Evolutionary conservation across 1,139 yeast species (phyloP).

Genomic region (Saccharomyces pastorianus): DNA sequence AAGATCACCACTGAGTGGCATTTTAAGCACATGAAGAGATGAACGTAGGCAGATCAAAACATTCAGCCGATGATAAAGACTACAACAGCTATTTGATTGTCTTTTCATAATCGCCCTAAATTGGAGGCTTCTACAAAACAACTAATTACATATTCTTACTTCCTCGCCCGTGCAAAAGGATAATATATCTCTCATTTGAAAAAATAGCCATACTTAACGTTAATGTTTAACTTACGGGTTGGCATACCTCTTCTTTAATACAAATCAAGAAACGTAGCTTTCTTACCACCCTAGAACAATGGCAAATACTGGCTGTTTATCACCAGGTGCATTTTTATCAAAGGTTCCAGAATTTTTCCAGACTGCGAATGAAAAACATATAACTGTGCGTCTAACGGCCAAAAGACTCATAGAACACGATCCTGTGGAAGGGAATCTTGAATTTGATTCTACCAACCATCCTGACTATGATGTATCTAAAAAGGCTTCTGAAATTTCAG

Average conservation of each 20-base stretch:
- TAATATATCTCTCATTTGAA: not conserved
- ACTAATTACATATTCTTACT: not conserved
- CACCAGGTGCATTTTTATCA: constrained; percentile 19
- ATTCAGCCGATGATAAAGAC: not conserved
- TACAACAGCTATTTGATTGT: not conserved
- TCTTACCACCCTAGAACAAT: not conserved
- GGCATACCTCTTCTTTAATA: not conserved
- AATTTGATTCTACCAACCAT: constrained; percentile 18
- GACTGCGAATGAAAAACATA: constrained; percentile 23
- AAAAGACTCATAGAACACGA: constrained; percentile 25
- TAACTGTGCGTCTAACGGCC: constrained; percentile 22
- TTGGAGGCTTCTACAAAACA: not conserved
- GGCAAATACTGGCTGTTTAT: constrained; percentile 3
- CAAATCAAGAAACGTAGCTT: not conserved
- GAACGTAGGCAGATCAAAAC: not conserved
- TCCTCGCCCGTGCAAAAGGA: not conserved
- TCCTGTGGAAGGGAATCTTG: constrained; percentile 24
- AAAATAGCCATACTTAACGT: not conserved
- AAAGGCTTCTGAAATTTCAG: constrained; percentile 12
- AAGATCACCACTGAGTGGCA: not conserved
- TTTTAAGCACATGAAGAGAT: not conserved
- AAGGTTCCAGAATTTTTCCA: constrained; percentile 21
- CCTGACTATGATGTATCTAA: constrained; percentile 28
- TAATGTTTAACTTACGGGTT: not conserved
- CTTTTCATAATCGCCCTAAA: not conserved